Evolutionary conservation across 306 rosid genomes (phyloP).

Genomic region (Ziziphus jujuba): DNA sequence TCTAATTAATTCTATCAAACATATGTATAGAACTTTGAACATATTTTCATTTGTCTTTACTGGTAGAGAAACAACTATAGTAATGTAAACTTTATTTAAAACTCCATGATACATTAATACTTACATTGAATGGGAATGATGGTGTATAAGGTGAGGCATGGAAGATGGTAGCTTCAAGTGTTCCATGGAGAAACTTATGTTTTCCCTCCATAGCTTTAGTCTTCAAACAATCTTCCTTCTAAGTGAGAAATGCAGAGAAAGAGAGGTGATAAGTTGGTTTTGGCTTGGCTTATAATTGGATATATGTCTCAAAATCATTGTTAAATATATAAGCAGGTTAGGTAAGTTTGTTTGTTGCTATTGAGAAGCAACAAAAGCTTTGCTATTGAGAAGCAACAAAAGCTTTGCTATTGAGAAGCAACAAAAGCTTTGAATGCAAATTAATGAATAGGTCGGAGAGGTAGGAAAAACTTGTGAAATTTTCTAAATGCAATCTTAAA

Average conservation of each 20-base stretch:
- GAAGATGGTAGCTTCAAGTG: constrained; percentile 88
- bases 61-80: no score
- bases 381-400: constrained; percentile 27
- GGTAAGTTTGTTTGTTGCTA: constrained; percentile 18
- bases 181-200: constrained; percentile 71
- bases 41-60: no score
- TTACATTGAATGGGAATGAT: constrained; percentile 70
- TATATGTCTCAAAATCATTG: constrained; percentile 13
- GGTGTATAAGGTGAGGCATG: constrained; percentile 72
- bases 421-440: constrained; percentile 52
- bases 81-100: no score
- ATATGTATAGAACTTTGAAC: no score
- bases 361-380: constrained; percentile 43
- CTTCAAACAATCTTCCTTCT: constrained; percentile 5
- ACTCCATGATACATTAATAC: constrained; percentile 8
- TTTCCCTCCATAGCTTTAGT: constrained; percentile 50
- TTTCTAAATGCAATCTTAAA: constrained; percentile 41
- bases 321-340: constrained; percentile 34
- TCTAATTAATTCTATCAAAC: no score
- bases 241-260: constrained; percentile 3
- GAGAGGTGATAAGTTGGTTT: constrained; percentile 15
- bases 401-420: constrained; percentile 30
- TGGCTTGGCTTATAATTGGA: constrained; percentile 1
- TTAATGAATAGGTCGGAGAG: constrained; percentile 33
- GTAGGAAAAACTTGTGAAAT: constrained; percentile 70